Conservation (phyloP, 768 basidiomycete species). For the Boletus vinaceobasis region DNA sequence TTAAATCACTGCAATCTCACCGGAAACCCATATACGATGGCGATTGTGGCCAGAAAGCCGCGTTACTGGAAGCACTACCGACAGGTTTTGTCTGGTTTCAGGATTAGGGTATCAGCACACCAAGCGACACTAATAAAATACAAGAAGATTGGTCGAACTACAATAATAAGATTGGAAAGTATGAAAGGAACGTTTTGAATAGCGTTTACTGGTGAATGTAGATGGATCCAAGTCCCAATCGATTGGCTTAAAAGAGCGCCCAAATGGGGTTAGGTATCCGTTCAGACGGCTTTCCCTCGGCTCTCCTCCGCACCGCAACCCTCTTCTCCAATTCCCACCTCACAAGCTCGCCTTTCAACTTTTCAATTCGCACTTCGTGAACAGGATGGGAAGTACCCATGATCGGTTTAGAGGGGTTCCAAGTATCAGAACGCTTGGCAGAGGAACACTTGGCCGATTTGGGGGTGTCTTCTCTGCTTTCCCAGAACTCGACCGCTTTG, state of each 20-base stretch:
- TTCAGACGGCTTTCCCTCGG: constrained; percentile 18
- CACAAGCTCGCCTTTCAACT: constrained; percentile 41
- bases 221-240: constrained; percentile 1
- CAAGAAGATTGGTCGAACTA: constrained; percentile 1
- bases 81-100: not conserved
- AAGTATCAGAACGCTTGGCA: constrained; percentile 10
- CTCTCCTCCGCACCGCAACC: constrained; percentile 22
- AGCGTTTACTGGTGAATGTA: not conserved
- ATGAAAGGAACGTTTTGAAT: not conserved
- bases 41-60: not conserved
- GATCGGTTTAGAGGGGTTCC: constrained; percentile 27
- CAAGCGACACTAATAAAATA: not conserved
- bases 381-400: constrained; percentile 46
- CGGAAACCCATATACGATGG: not conserved
- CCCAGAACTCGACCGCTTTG: constrained; percentile 81
- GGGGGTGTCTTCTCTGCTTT: constrained; percentile 42
- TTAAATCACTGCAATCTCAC: no score
- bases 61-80: not conserved
- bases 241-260: constrained; percentile 10
- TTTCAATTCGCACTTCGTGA: constrained; percentile 39
- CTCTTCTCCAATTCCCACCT: constrained; percentile 42
- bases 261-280: constrained; percentile 10
- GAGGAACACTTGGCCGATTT: constrained; percentile 22
- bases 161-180: constrained; percentile 1
- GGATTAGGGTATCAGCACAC: not conserved